phyloP scores from a whole-genome alignment of 176 grass and related monocot species.

The Guadua angustifolia region DNA sequence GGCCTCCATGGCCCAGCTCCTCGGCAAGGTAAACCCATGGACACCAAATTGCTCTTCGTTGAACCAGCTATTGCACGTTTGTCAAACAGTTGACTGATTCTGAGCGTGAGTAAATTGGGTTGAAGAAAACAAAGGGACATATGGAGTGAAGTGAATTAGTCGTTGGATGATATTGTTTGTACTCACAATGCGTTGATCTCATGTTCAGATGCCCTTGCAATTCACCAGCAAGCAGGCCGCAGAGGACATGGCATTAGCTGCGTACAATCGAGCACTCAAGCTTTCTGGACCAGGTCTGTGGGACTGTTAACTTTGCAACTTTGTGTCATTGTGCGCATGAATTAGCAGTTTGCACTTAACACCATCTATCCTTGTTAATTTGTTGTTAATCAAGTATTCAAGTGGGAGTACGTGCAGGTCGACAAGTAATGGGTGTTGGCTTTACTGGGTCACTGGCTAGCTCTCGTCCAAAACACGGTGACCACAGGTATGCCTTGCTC shows the following conservation, averaged over 20 bases:
- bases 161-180: neutral
- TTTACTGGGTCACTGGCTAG: conserved; percentile 91
- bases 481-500: conserved; percentile 67
- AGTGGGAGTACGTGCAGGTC: conserved; percentile 41
- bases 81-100: no score
- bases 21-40: conserved; percentile 64
- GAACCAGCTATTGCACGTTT: no score
- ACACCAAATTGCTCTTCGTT: neutral
- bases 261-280: conserved; percentile 87
- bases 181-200: conserved; percentile 17
- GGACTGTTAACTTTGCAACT: neutral
- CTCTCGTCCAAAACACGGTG: conserved; percentile 75
- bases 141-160: no score
- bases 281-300: conserved; percentile 79
- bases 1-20: conserved; percentile 77
- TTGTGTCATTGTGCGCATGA: neutral
- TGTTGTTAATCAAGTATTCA: neutral
- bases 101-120: neutral
- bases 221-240: conserved; percentile 76
- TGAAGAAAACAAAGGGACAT: no score
- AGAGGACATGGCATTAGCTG: conserved; percentile 80
- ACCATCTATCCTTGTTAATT: neutral
- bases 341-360: neutral
- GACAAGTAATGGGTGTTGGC: conserved; percentile 80
- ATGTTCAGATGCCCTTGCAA: conserved; percentile 71